These are phyloP conservation scores for Trichoderma gracile DNA, from an alignment of 2,329 filamentous ascomycete genomes.

Conservation along the genomic window DNA sequence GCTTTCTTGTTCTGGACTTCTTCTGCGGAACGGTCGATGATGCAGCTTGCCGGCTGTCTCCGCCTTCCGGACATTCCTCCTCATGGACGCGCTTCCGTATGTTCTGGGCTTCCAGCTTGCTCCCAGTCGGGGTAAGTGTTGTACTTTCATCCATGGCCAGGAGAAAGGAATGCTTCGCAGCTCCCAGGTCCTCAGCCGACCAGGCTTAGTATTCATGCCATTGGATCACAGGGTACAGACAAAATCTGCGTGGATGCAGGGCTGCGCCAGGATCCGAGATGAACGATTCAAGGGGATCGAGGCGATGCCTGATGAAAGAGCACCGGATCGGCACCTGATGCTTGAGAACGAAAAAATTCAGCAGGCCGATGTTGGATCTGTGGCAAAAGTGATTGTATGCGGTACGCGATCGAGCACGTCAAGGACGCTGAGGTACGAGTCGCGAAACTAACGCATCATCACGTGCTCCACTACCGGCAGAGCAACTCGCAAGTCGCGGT, in stretches of 20 bases:
- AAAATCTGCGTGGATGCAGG: neutral
- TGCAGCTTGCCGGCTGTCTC: neutral
- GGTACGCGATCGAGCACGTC: neutral
- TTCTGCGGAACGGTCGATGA: neutral
- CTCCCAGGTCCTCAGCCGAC: neutral
- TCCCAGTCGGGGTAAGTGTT: neutral
- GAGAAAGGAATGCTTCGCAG: neutral
- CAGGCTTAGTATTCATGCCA: neutral
- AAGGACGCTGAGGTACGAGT: neutral
- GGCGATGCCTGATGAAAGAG: too few species aligned
- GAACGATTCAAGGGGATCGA: neutral
- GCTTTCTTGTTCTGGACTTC: neutral
- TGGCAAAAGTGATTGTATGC: neutral
- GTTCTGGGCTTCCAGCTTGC: too few species aligned
- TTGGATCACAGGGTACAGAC: neutral
- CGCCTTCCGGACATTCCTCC: neutral
- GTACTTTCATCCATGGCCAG: neutral
- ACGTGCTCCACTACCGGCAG: constrained; percentile 34
- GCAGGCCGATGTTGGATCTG: too few species aligned
- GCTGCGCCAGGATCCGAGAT: neutral
- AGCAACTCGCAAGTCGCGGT: neutral
- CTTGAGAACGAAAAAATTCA: too few species aligned
- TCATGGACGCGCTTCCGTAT: neutral
- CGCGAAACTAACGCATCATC: constrained; percentile 43
- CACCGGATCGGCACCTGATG: too few species aligned